A percentile compares a stretch with the other conserved stretches of the same genome.
Evolutionary conservation across 108 stramenopile genomes (phyloP).

Genomic region (Nitzschia sp.): DNA sequence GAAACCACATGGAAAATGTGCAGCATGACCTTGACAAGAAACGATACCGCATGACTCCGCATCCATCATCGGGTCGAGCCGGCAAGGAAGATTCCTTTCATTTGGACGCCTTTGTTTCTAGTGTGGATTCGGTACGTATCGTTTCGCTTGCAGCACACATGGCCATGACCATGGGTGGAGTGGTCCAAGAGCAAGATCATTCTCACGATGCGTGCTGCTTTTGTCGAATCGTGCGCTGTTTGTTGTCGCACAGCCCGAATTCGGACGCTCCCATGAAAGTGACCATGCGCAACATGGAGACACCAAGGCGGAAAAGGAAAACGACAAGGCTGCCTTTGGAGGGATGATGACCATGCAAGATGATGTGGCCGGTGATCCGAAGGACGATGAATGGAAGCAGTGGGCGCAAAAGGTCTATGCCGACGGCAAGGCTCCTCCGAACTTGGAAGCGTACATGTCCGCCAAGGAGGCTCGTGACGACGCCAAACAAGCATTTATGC

Average conservation of each 20-base stretch:
- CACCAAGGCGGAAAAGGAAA: not conserved
- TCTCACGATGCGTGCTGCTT: not conserved
- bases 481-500: slow-evolving; percentile 8
- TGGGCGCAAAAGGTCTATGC: not conserved
- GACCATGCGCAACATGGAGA: not conserved
- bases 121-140: not conserved
- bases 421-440: not conserved
- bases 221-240: not conserved
- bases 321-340: not conserved
- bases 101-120: not conserved
- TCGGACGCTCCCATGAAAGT: not conserved
- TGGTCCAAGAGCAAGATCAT: not conserved
- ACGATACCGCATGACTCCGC: slow-evolving; percentile 9
- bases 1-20: no score
- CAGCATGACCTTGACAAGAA: no score
- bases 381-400: not conserved
- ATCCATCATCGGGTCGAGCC: not conserved
- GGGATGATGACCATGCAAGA: not conserved
- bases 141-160: not conserved
- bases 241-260: not conserved
- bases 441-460: slow-evolving; percentile 9
- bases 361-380: not conserved
- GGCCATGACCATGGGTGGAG: not conserved
- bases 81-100: not conserved
- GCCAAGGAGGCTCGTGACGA: slow-evolving; percentile 7